phyloP scores from a whole-genome alignment of 2,329 filamentous ascomycete species.

The Samsoniella hepiali region DNA sequence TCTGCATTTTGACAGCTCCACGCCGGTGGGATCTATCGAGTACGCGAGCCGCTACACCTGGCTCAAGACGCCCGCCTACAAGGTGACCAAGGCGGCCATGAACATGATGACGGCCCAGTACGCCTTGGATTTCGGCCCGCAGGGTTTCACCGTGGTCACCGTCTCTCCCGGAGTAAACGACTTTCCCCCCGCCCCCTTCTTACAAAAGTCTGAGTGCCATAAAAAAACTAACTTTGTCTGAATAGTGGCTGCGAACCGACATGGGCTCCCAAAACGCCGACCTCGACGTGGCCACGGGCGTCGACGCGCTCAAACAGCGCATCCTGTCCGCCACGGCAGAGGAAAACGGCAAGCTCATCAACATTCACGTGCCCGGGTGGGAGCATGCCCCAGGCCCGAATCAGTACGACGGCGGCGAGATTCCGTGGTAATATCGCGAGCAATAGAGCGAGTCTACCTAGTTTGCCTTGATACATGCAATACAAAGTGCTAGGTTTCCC shows the following conservation, averaged over 20 bases:
- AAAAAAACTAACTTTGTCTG: neutral
- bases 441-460: no score
- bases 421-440: neutral
- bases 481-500: no score
- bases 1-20: neutral
- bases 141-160: slow-evolving; percentile 41
- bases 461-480: no score
- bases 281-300: slow-evolving; percentile 37
- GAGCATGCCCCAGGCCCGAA: neutral
- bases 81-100: slow-evolving; percentile 44
- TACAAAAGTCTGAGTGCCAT: no score
- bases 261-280: slow-evolving; percentile 39
- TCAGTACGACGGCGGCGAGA: slow-evolving; percentile 11
- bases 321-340: slow-evolving; percentile 3
- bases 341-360: slow-evolving; percentile 17
- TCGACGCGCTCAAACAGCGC: slow-evolving; percentile 22
- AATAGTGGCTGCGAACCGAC: slow-evolving; percentile 45
- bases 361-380: slow-evolving; percentile 17
- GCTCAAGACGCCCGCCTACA: slow-evolving; percentile 36
- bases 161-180: slow-evolving; percentile 41
- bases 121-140: slow-evolving; percentile 31
- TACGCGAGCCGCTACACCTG: neutral
- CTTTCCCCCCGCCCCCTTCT: neutral
- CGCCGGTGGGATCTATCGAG: neutral
- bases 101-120: slow-evolving; percentile 45